A percentile compares a stretch with the other conserved stretches of the same genome.
phyloP scores from a whole-genome alignment of 257 asterid genomes.

The Lycium barbarum region DNA sequence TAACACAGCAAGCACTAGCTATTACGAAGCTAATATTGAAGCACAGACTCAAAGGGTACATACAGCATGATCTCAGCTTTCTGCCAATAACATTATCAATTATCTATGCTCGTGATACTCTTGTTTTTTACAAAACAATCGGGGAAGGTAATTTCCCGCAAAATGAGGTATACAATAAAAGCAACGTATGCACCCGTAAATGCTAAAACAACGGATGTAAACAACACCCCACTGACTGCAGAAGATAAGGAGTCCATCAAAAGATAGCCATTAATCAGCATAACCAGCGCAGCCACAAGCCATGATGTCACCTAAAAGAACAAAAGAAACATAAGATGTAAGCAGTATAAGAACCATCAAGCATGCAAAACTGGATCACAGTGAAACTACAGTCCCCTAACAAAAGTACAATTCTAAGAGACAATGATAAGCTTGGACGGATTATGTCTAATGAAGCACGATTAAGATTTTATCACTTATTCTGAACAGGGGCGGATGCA shows the following conservation, averaged over 20 bases:
- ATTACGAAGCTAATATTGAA: neutral
- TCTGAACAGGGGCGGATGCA: too few species aligned
- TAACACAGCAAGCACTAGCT: neutral
- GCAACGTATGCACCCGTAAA: constrained; percentile 59
- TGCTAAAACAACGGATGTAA: constrained; percentile 43
- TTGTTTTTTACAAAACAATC: constrained; percentile 46
- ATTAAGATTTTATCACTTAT: neutral
- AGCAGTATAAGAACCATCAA: neutral
- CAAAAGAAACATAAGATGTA: neutral
- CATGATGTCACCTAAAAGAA: constrained; percentile 60
- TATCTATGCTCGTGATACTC: constrained; percentile 36
- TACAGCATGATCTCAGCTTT: neutral
- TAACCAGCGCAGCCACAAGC: constrained; percentile 73
- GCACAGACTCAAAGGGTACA: neutral
- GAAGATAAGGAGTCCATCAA: constrained; percentile 64
- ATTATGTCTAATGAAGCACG: neutral
- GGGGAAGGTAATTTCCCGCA: constrained; percentile 50
- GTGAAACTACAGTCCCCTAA: neutral
- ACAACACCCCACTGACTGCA: constrained; percentile 56
- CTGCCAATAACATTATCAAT: constrained; percentile 18
- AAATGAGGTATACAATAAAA: constrained; percentile 64
- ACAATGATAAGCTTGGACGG: neutral
- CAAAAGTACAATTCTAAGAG: neutral
- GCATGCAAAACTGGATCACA: neutral
- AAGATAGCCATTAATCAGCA: constrained; percentile 72